phyloP scores from a whole-genome alignment of 805 yeast genomes.

The Yamadazyma akitaensis region DNA sequence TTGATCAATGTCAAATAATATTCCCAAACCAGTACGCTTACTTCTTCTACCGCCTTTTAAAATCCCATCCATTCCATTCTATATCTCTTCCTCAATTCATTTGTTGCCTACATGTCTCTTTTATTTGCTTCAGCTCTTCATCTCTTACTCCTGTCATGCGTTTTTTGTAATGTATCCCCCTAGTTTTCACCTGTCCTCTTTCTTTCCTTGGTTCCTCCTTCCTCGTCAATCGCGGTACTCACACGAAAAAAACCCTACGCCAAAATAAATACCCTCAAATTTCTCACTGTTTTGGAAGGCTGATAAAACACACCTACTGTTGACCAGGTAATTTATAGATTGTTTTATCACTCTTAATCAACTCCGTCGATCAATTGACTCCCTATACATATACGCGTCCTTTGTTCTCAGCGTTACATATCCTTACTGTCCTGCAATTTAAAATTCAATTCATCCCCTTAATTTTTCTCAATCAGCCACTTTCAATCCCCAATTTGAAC shows the following conservation, averaged over 20 bases:
- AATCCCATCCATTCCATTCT: no score
- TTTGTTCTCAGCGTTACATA: neutral
- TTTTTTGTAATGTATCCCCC: no score
- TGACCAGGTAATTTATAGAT: neutral
- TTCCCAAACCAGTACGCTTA: no score
- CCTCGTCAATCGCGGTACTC: neutral
- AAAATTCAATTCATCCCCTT: neutral
- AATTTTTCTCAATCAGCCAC: neutral
- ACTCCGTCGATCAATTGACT: neutral
- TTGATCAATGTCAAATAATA: no score
- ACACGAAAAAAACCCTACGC: constrained; percentile 3
- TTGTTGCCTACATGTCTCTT: no score
- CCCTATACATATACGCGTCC: neutral
- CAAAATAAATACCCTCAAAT: constrained; percentile 4
- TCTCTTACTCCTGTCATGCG: no score
- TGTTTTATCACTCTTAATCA: neutral
- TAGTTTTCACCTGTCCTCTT: neutral
- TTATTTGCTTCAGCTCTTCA: no score
- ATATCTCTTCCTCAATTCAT: no score
- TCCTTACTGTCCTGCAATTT: neutral
- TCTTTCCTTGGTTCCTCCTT: neutral
- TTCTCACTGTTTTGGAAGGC: neutral
- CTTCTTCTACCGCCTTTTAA: no score
- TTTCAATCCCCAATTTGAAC: neutral
- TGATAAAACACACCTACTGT: neutral